Evolutionary conservation across 75 land plant species (phyloP).

Genomic region (Larix kaempferi): DNA sequence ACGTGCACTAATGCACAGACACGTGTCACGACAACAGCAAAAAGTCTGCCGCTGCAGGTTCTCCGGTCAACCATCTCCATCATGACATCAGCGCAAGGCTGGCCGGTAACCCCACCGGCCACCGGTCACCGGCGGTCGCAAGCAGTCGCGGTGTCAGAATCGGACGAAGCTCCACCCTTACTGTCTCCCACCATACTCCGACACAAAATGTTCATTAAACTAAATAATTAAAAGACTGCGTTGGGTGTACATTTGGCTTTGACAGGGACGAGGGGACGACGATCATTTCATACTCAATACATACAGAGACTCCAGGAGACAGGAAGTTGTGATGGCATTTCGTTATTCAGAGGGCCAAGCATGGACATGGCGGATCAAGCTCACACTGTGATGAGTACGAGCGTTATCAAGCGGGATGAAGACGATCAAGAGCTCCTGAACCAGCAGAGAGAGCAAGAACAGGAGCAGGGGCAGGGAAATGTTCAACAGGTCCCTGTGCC

Average conservation of each 20-base stretch:
- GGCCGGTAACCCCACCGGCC: neutral
- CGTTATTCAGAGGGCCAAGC: neutral
- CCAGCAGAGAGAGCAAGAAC: neutral
- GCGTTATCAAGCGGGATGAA: neutral
- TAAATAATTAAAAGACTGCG: neutral
- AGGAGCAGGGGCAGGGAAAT: slow-evolving; percentile 6
- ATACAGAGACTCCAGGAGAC: too few relatives aligned
- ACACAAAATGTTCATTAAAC: neutral
- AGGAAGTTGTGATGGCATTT: neutral
- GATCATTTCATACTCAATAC: too few relatives aligned
- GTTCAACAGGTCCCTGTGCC: neutral
- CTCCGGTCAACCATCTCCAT: too few relatives aligned
- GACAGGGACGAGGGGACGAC: neutral
- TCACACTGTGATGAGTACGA: neutral
- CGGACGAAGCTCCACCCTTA: neutral
- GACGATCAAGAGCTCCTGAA: neutral
- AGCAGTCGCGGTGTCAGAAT: neutral
- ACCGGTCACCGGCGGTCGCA: neutral
- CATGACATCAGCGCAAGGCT: too few relatives aligned
- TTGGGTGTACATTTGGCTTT: neutral
- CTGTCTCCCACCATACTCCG: neutral
- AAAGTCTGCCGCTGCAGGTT: too few relatives aligned
- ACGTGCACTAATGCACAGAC: too few relatives aligned
- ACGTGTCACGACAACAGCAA: too few relatives aligned
- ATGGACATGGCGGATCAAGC: neutral